Evolutionary conservation across 2,329 filamentous ascomycete species (phyloP), one percentile per base, ranked within the genome.

Genomic region (Botryosphaeria dothidea): DNA sequence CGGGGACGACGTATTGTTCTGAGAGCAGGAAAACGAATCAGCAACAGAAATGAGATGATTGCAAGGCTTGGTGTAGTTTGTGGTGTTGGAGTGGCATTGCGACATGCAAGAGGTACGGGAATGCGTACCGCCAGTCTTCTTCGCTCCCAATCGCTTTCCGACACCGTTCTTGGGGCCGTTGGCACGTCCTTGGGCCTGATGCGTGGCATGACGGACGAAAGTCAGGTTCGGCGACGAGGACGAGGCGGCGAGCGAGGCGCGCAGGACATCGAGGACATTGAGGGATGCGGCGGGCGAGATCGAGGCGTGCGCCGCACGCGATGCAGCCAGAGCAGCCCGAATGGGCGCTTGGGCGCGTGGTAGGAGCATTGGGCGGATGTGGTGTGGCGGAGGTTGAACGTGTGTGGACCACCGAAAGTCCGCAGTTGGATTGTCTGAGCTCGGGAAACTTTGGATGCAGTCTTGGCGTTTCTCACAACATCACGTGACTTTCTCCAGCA

Each of bases 1-100:
- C 95, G 4, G 93, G 91, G 66, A 97, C 90, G 38, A 99, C 95
- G 78, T 90, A 96, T 82, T 97, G 91, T 76, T 94, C 91, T 93
- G 74, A 27, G n/a, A 7, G 23, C 3, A n/a, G 9, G 48, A 27
- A 38, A 31, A 27, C 21, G 19, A 41, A 15, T n/a, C 13, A 60
- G 27, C 15, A 43, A 31, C 38, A 54, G 21, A 45, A n/a, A n/a
- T n/a, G n/a, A n/a, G n/a, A n/a, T n/a, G n/a, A n/a, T n/a, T n/a
- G n/a, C n/a, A n/a, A n/a, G n/a, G n/a, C n/a, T 34, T n/a, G n/a
- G 25, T 31, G 46, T 8, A 45, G 36, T 29, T 61, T 58, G 62
- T 57, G 61, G 9, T 36, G 25, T 19, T 38, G n/a, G n/a, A 19
- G 48, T 2, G 21, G 19, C 4, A 29, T 19, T 13, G 36, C 1